Conservation (phyloP, 768 basidiomycete genomes). For the Tylopilus sp. region DNA sequence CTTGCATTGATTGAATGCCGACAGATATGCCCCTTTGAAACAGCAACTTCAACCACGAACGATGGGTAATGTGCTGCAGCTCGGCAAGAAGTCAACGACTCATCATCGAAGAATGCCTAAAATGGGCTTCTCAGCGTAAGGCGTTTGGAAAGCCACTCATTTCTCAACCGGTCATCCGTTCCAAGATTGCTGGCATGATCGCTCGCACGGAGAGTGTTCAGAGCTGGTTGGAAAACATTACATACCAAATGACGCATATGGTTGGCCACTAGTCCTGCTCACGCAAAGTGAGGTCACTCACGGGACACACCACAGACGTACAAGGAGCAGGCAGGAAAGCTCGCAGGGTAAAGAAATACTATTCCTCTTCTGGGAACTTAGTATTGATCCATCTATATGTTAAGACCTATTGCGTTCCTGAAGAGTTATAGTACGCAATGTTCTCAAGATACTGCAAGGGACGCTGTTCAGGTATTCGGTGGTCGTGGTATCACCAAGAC, state of each 20-base stretch:
- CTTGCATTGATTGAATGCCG: neutral
- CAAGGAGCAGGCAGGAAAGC: slow-evolving; percentile 64
- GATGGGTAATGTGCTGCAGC: slow-evolving; percentile 86
- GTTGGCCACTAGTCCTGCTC: slow-evolving; percentile 22
- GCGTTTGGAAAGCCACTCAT: slow-evolving; percentile 88
- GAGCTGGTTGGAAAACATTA: slow-evolving; percentile 84
- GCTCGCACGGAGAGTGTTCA: slow-evolving; percentile 78
- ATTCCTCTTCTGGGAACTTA: neutral
- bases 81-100: slow-evolving; percentile 68
- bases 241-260: slow-evolving; percentile 88
- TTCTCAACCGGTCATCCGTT: slow-evolving; percentile 82
- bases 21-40: slow-evolving; percentile 12
- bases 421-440: slow-evolving; percentile 76
- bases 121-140: slow-evolving; percentile 88
- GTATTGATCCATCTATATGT: neutral
- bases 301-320: slow-evolving; percentile 43
- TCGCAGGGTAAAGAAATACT: slow-evolving; percentile 57
- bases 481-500: slow-evolving; percentile 80
- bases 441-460: slow-evolving; percentile 76
- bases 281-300: slow-evolving; percentile 1
- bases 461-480: slow-evolving; percentile 79
- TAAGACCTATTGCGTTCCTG: slow-evolving; percentile 70
- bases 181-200: slow-evolving; percentile 89
- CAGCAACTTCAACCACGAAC: slow-evolving; percentile 93
- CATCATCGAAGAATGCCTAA: slow-evolving; percentile 79